phyloP scores from a whole-genome alignment of 495 filamentous ascomycete genomes.

The Daldinia caldariorum region DNA sequence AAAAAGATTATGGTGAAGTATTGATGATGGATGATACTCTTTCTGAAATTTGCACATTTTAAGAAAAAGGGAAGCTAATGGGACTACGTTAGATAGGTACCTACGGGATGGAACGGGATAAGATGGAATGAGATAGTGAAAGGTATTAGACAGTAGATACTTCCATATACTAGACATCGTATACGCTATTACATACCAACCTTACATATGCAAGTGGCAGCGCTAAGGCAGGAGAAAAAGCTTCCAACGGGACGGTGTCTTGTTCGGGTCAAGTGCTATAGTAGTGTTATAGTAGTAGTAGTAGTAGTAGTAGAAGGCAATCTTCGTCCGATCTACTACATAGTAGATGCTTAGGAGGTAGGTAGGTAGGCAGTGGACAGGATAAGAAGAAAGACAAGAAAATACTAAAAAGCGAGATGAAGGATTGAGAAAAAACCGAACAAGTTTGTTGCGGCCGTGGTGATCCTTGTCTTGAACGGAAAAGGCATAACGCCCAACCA shows the following conservation, averaged over 20 bases:
- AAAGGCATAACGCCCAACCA: conserved; percentile 19
- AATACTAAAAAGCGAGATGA: neutral
- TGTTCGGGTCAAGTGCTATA: conserved; percentile 21
- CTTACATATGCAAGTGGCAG: conserved; percentile 37
- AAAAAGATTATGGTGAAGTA: conserved; percentile 5
- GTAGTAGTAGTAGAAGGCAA: conserved; percentile 3
- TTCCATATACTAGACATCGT: too few species aligned
- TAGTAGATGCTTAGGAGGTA: too few species aligned
- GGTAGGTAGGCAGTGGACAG: neutral
- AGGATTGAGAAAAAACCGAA: neutral
- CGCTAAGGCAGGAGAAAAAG: conserved; percentile 45
- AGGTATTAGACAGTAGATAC: too few species aligned
- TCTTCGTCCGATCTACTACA: conserved; percentile 39
- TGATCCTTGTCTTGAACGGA: neutral
- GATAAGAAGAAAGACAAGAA: conserved; percentile 6
- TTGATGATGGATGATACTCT: conserved; percentile 30
- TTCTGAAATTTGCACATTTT: conserved; percentile 23
- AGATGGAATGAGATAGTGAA: too few species aligned
- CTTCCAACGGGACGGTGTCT: conserved; percentile 43
- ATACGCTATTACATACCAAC: neutral
- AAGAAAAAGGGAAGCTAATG: conserved; percentile 1
- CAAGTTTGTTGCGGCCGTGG: neutral
- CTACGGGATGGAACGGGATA: neutral
- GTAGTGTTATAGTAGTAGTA: too few species aligned
- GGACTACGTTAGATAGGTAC: neutral